These are phyloP conservation scores for Macrocybe sp. DNA, from an alignment of 1,284 basidiomycete genomes.

Conservation along the genomic window DNA sequence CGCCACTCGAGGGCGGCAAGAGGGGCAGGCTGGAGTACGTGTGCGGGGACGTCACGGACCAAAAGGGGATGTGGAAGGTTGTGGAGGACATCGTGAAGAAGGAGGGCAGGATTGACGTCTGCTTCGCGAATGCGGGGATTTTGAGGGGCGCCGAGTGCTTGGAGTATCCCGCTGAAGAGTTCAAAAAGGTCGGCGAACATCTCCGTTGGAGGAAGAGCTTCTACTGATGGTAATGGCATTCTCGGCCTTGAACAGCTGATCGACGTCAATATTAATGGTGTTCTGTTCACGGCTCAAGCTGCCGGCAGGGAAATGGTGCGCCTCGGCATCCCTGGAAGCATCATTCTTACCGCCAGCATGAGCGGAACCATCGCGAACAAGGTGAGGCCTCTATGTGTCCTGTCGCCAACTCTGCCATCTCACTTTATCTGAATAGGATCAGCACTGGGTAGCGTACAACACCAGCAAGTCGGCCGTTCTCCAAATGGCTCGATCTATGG, in stretches of 20 bases:
- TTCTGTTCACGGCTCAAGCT: slow-evolving; percentile 73
- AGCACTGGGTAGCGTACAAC: slow-evolving; percentile 73
- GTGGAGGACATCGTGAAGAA: slow-evolving; percentile 52
- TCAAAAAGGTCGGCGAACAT: slow-evolving; percentile 45
- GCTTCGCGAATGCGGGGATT: slow-evolving; percentile 72
- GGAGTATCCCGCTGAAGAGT: slow-evolving; percentile 63
- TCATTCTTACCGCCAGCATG: slow-evolving; percentile 79
- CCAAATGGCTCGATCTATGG: slow-evolving; percentile 77
- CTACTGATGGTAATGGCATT: neutral
- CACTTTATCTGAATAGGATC: slow-evolving; percentile 32
- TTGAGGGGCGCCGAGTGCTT: slow-evolving; percentile 56
- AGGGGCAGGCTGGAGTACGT: slow-evolving; percentile 60
- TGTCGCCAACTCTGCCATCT: neutral
- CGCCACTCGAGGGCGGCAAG: slow-evolving; percentile 20
- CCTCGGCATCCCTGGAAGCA: slow-evolving; percentile 64
- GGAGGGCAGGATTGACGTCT: slow-evolving; percentile 61
- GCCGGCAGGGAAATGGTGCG: slow-evolving; percentile 71
- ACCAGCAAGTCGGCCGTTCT: slow-evolving; percentile 74
- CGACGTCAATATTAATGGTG: slow-evolving; percentile 70
- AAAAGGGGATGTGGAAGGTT: slow-evolving; percentile 46
- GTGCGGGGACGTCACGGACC: slow-evolving; percentile 57
- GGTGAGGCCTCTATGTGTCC: slow-evolving; percentile 26
- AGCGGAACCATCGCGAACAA: slow-evolving; percentile 75
- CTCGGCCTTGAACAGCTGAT: slow-evolving; percentile 42
- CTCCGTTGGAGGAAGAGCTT: neutral